Conservation (phyloP, 495 filamentous ascomycete species). For the Aspergillus incahuasiensis region DNA sequence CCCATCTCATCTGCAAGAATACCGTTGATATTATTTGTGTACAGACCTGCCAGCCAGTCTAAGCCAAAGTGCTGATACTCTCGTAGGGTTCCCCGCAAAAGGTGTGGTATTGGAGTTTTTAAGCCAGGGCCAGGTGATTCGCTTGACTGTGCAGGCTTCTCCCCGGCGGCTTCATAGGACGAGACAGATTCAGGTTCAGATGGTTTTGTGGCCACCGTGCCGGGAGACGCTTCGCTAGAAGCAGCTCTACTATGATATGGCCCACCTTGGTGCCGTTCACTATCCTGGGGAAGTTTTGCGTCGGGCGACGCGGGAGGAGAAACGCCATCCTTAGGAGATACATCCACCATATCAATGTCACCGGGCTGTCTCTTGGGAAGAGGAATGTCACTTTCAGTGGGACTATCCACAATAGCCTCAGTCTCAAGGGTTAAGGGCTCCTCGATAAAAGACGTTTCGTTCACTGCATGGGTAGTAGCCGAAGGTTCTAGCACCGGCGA, state of each 20-base stretch:
- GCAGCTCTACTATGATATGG: slow-evolving; percentile 28
- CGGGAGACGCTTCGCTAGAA: slow-evolving; percentile 50
- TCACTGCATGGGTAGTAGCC: slow-evolving; percentile 8
- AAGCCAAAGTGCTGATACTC: slow-evolving; percentile 96
- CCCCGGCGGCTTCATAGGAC: slow-evolving; percentile 46
- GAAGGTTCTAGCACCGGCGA: not conserved
- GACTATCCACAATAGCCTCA: slow-evolving; percentile 2
- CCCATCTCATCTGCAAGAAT: slow-evolving; percentile 99
- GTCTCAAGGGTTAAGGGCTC: not conserved
- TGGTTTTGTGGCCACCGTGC: slow-evolving; percentile 61
- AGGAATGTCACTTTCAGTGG: slow-evolving; percentile 8
- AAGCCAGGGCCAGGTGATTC: slow-evolving; percentile 38
- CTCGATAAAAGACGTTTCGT: not conserved
- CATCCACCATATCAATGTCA: slow-evolving; percentile 13
- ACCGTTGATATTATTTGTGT: slow-evolving; percentile 90
- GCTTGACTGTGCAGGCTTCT: slow-evolving; percentile 30
- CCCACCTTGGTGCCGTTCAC: slow-evolving; percentile 18
- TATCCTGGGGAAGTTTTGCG: slow-evolving; percentile 5
- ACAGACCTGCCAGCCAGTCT: slow-evolving; percentile 92
- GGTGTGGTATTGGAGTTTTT: slow-evolving; percentile 75
- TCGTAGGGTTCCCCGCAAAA: slow-evolving; percentile 87
- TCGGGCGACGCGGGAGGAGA: not conserved
- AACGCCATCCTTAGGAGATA: not conserved
- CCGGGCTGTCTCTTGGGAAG: not conserved
- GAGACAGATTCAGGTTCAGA: slow-evolving; percentile 64